Evolutionary conservation across 2,329 filamentous ascomycete genomes (phyloP).

Genomic region (Xylaria sp.): DNA sequence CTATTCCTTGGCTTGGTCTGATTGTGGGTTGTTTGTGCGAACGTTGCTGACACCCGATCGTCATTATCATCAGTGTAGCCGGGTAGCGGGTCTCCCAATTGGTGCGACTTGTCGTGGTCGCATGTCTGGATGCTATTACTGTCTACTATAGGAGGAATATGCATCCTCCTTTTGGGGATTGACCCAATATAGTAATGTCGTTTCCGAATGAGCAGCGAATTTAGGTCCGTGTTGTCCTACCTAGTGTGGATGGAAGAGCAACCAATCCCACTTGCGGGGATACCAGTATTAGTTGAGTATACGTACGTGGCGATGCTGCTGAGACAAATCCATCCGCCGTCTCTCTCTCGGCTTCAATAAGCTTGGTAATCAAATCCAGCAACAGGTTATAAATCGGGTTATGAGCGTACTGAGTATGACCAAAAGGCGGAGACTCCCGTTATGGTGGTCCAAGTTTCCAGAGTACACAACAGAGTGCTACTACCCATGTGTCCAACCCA

Average conservation of each 20-base stretch:
- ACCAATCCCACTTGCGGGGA: conserved; percentile 5
- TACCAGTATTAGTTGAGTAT: too few relatives aligned
- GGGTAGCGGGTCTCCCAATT: conserved; percentile 16
- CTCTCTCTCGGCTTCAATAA: not conserved
- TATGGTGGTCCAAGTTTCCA: not conserved
- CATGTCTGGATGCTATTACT: not conserved
- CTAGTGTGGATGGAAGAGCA: not conserved
- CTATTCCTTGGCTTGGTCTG: conserved; percentile 34
- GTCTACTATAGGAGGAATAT: not conserved
- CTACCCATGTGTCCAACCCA: conserved; percentile 13
- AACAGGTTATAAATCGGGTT: too few relatives aligned
- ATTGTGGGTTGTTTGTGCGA: conserved; percentile 22
- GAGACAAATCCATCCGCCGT: not conserved
- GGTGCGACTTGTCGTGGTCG: not conserved
- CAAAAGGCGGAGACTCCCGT: conserved; percentile 9
- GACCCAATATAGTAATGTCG: conserved; percentile 18
- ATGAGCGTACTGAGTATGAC: not conserved
- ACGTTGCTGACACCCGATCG: conserved; percentile 31
- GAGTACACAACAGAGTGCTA: not conserved
- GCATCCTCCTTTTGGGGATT: not conserved
- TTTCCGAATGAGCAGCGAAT: conserved; percentile 1
- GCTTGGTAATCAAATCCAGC: not conserved
- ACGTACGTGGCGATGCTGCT: conserved; percentile 14
- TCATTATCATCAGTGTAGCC: conserved; percentile 23
- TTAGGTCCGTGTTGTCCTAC: not conserved